Percentiles rank a stretch among this genome's conserved stretches.
Evolutionary conservation across 139 green algal species (phyloP).

Genomic region (Bryopsis sp.): DNA sequence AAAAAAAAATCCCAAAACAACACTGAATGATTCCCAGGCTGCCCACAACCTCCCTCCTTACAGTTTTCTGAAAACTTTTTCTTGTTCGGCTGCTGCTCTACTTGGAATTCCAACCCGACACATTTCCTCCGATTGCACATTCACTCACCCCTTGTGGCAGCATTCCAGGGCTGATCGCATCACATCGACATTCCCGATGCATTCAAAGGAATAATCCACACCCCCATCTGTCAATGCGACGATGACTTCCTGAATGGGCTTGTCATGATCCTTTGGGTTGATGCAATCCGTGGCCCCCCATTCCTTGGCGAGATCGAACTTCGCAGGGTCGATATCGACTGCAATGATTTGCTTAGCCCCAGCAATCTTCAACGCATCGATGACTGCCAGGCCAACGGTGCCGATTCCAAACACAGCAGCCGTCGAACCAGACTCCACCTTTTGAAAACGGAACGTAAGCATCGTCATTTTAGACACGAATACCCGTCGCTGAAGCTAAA

Average conservation of each 20-base stretch:
- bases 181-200: slow-evolving; percentile 56
- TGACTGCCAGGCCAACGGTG: slow-evolving; percentile 80
- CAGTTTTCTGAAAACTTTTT: no score
- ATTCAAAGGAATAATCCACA: slow-evolving; percentile 93
- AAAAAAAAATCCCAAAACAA: neutral
- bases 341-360: slow-evolving; percentile 80
- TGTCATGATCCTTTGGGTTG: slow-evolving; percentile 77
- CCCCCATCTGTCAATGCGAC: slow-evolving; percentile 85
- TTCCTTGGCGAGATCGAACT: slow-evolving; percentile 70
- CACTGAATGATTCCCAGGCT: neutral
- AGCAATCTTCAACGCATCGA: slow-evolving; percentile 67
- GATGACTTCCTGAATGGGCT: slow-evolving; percentile 73
- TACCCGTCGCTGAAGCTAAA: neutral
- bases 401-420: slow-evolving; percentile 85
- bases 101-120: no score
- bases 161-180: slow-evolving; percentile 94
- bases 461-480: no score
- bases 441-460: neutral
- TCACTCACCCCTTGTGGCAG: slow-evolving; percentile 57
- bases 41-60: no score
- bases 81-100: no score
- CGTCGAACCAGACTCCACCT: slow-evolving; percentile 39
- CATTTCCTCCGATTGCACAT: no score
- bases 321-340: slow-evolving; percentile 83
- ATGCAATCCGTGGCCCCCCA: slow-evolving; percentile 82